Base-by-base conservation (phyloP, 768 basidiomycete species). In the Lactifluus hygrophoroides region DNA sequence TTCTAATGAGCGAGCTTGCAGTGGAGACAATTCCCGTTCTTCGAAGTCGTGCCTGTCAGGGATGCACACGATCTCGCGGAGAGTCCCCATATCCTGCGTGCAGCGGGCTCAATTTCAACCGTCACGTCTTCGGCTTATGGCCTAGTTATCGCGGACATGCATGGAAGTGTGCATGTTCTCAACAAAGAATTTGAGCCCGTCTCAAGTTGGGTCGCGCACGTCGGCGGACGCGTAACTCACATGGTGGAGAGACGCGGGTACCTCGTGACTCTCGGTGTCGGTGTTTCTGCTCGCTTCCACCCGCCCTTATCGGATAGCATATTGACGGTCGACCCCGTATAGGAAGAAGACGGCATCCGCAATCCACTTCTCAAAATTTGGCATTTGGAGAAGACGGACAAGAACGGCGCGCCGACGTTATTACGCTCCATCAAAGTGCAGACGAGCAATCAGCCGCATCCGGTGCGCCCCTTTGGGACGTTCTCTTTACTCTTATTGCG, bases 1-100 rank as follows among this genome's bases (percentile, higher is more conserved):
- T 61, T n/a, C n/a, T n/a, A n/a, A n/a, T n/a, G n/a, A 44, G 52
- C 25, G 17, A n/a, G 14, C 23, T 27, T 7, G 19, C 34, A 94
- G 90, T 91, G 88, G 83, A 80, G 88, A 50, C 89, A 93, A 67
- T 95, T 95, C 74, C 77, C 84, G 3, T 96, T 96, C 81, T 97
- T 96, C 67, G 85, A 93, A 63, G 75, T 79, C 13, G 78, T 82
- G 4, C 80, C 83, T 11, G 83, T 94, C 61, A 90, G 84, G 69
- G 91, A 92, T 66, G 75, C 78, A 2, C 83, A 94, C 65, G 88
- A 95, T 68, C 74, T 90, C 14, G 79, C 81, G 2, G 82, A 79
- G 57, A 71, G 84, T 0, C 92, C 92, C 0, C 85, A 90, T 54
- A 78, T 92, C 23, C 83, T 95, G 78, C 57, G 87, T 80, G 77